Percentiles rank a stretch among this genome's conserved stretches.
These are phyloP conservation scores for Rubroshorea leprosula DNA, from an alignment of 345 rosid genomes.

Conservation along the genomic window DNA sequence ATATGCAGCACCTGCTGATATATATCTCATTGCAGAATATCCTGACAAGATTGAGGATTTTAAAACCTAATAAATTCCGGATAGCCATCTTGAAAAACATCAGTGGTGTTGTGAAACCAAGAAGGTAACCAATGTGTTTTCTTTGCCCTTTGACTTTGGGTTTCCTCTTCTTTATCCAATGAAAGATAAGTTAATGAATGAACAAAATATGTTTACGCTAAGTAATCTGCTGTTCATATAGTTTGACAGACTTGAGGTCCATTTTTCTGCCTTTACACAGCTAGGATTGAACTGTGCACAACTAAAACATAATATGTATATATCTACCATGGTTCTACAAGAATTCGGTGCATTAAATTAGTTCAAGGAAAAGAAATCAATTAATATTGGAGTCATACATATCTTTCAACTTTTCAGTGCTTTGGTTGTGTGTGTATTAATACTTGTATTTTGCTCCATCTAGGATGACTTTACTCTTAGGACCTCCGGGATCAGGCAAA, in stretches of 20 bases:
- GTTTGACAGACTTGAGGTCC: no score
- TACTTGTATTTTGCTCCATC: neutral
- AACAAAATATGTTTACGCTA: no score
- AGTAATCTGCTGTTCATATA: no score
- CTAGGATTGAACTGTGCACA: no score
- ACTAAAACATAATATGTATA: no score
- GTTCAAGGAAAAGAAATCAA: no score
- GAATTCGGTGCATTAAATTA: no score
- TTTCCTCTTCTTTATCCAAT: neutral
- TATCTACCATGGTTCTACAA: neutral
- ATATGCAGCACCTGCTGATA: neutral
- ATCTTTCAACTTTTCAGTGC: no score
- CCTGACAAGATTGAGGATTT: conserved; percentile 36
- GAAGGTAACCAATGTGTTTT: conserved; percentile 44
- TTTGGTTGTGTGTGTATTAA: neutral
- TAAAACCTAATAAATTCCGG: conserved; percentile 36
- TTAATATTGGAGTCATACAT: no score
- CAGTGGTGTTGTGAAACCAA: conserved; percentile 62
- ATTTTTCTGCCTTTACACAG: neutral
- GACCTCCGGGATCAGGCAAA: conserved; percentile 95
- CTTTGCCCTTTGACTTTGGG: no score
- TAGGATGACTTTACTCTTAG: conserved; percentile 91
- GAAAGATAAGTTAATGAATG: no score
- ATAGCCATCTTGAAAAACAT: conserved; percentile 54
- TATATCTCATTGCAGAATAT: conserved; percentile 31